phyloP scores from a whole-genome alignment of 345 rosid genomes.

The Pistacia integerrima region DNA sequence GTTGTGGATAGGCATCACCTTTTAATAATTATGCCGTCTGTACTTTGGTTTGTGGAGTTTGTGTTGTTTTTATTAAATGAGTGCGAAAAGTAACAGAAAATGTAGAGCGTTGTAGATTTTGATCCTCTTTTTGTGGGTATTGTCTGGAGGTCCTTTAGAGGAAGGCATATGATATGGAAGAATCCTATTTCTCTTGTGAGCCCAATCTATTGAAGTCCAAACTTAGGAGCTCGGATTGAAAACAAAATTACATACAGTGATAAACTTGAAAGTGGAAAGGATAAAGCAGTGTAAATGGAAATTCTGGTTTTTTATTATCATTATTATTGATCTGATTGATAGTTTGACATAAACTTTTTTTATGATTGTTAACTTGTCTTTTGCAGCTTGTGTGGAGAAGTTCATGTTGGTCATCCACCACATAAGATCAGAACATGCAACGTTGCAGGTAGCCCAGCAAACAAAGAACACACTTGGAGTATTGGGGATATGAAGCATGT shows the following conservation, averaged over 20 bases:
- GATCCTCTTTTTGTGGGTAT: background rate
- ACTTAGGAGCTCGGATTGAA: background rate
- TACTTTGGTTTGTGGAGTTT: background rate
- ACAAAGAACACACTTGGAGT: slow-evolving; percentile 51
- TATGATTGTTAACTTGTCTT: background rate
- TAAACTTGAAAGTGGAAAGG: background rate
- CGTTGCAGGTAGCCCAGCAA: slow-evolving; percentile 34
- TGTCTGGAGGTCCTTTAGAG: background rate
- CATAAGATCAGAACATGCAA: slow-evolving; percentile 48
- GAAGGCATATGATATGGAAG: background rate
- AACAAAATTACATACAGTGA: background rate
- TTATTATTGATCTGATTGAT: background rate
- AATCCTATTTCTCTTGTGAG: background rate
- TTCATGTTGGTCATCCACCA: slow-evolving; percentile 49
- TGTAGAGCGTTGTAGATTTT: background rate
- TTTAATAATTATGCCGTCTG: background rate
- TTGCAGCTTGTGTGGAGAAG: slow-evolving; percentile 52
- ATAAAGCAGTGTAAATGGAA: background rate
- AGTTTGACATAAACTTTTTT: background rate
- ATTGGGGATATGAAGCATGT: slow-evolving; percentile 36
- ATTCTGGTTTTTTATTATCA: background rate
- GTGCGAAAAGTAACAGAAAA: background rate
- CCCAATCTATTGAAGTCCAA: slow-evolving; percentile 1
- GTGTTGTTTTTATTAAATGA: background rate
- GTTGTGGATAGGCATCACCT: background rate